A percentile compares a stretch with the other conserved stretches of the same genome.
phyloP scores from a whole-genome alignment of 208 protist species.

The Crithidia bombi region DNA sequence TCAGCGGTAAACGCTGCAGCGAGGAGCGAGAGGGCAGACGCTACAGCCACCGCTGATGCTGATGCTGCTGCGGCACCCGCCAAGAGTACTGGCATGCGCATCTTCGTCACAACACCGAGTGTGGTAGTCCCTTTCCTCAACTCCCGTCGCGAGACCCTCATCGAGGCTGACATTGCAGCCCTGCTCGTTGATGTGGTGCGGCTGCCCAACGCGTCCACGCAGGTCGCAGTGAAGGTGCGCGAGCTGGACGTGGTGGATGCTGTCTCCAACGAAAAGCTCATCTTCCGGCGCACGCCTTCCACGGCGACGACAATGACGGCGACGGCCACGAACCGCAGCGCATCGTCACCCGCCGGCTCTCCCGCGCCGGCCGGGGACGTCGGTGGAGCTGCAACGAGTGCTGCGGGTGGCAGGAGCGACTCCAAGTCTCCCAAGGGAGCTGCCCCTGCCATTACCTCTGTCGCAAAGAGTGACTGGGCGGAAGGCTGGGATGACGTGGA shows the following conservation, averaged over 20 bases:
- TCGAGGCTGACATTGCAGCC: conserved; percentile 69
- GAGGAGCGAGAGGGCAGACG: not conserved
- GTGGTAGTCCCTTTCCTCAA: conserved; percentile 81
- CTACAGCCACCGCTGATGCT: not conserved
- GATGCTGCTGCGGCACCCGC: not conserved
- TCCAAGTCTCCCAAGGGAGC: not conserved
- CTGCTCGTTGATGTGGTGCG: conserved; percentile 66
- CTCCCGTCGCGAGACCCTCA: conserved; percentile 49
- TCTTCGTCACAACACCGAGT: conserved; percentile 65
- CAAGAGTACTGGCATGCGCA: conserved; percentile 46
- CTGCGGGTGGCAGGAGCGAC: not conserved
- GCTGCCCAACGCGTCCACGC: conserved; percentile 39
- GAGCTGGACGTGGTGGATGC: conserved; percentile 64
- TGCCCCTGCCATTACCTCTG: conserved; percentile 10
- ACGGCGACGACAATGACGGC: conserved; percentile 3
- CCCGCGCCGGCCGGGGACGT: conserved; percentile 4
- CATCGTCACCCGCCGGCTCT: not conserved
- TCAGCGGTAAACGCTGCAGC: not conserved
- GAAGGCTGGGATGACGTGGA: conserved; percentile 28
- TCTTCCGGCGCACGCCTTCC: conserved; percentile 42
- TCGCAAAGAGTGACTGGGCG: conserved; percentile 16
- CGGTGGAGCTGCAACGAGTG: not conserved
- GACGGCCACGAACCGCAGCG: conserved; percentile 1
- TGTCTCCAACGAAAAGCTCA: conserved; percentile 58
- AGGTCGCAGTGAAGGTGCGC: conserved; percentile 65